A percentile compares a stretch with the other conserved stretches of the same genome.
Evolutionary conservation across 192 early-diverging fungal species (phyloP).

Genomic region (Backusella macrospora): DNA sequence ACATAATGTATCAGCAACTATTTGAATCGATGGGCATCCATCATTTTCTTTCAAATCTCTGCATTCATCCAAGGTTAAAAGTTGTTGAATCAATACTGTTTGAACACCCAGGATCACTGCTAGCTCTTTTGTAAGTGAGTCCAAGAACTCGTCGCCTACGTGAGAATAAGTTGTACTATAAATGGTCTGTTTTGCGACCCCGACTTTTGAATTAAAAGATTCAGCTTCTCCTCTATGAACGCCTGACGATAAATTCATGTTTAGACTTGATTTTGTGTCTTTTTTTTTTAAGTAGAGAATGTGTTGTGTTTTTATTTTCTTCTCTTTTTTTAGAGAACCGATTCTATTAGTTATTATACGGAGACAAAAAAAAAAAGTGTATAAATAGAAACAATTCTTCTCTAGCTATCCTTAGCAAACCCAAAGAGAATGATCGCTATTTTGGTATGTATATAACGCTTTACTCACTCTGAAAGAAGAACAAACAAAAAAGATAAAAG

Average conservation of each 20-base stretch:
- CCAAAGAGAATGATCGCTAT: neutral
- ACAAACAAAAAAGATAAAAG: neutral
- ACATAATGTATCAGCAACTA: neutral
- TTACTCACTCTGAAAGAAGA: neutral
- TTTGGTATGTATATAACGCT: neutral
- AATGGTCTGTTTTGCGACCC: conserved; percentile 17
- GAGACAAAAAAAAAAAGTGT: neutral
- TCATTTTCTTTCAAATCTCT: conserved; percentile 16
- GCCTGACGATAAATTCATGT: conserved; percentile 10
- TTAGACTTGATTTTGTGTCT: neutral
- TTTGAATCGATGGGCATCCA: conserved; percentile 14
- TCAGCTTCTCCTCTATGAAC: neutral
- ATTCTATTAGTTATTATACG: conserved; percentile 8
- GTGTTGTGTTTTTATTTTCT: neutral
- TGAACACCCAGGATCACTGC: conserved; percentile 18
- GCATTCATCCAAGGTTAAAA: conserved; percentile 28
- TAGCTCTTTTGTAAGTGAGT: conserved; percentile 26
- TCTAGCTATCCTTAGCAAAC: neutral
- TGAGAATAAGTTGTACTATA: conserved; percentile 28
- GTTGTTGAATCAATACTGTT: conserved; percentile 29
- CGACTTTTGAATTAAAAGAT: conserved; percentile 13
- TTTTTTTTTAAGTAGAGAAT: neutral
- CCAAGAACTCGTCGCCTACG: conserved; percentile 28
- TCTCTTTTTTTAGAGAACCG: neutral
- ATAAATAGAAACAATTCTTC: neutral